Conservation (phyloP, 441 rosid genomes). For the Eutrema salsugineum region DNA sequence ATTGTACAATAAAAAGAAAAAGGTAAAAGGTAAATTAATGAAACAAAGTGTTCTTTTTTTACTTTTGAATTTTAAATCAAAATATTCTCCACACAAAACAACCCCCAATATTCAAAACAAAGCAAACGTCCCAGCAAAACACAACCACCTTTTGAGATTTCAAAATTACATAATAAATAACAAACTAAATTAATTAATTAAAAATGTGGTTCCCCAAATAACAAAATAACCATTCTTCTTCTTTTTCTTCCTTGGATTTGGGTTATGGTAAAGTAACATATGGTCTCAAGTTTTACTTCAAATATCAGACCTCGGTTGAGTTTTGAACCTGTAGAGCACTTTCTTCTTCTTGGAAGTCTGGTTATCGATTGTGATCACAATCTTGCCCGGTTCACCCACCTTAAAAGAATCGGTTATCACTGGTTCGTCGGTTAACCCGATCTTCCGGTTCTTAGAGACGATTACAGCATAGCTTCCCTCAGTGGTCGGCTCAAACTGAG, state of each 20-base stretch:
- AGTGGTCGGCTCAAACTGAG: slow-evolving; percentile 43
- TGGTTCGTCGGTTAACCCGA: slow-evolving; percentile 38
- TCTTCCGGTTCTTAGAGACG: slow-evolving; percentile 44
- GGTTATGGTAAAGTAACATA: neutral
- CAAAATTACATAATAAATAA: slow-evolving; percentile 25
- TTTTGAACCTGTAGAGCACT: slow-evolving; percentile 56
- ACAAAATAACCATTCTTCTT: slow-evolving; percentile 6
- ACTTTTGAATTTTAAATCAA: slow-evolving; percentile 17
- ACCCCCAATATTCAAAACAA: slow-evolving; percentile 30
- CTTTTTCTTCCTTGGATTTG: neutral
- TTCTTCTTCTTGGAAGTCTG: slow-evolving; percentile 56
- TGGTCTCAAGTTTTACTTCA: slow-evolving; percentile 5
- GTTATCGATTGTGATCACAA: slow-evolving; percentile 52
- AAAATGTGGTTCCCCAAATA: slow-evolving; percentile 5
- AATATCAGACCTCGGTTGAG: slow-evolving; percentile 32
- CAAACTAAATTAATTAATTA: slow-evolving; percentile 16
- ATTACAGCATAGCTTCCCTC: slow-evolving; percentile 56
- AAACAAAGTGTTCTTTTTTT: slow-evolving; percentile 19
- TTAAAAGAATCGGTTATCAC: slow-evolving; percentile 42
- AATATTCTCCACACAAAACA: slow-evolving; percentile 35
- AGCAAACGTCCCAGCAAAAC: slow-evolving; percentile 28
- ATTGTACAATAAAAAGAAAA: slow-evolving; percentile 34
- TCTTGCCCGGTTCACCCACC: slow-evolving; percentile 48
- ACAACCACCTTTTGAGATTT: slow-evolving; percentile 34
- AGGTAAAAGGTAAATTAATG: slow-evolving; percentile 13